phyloP scores from a whole-genome alignment of 164 flowering plant genomes.

The Echeveria elegans region DNA sequence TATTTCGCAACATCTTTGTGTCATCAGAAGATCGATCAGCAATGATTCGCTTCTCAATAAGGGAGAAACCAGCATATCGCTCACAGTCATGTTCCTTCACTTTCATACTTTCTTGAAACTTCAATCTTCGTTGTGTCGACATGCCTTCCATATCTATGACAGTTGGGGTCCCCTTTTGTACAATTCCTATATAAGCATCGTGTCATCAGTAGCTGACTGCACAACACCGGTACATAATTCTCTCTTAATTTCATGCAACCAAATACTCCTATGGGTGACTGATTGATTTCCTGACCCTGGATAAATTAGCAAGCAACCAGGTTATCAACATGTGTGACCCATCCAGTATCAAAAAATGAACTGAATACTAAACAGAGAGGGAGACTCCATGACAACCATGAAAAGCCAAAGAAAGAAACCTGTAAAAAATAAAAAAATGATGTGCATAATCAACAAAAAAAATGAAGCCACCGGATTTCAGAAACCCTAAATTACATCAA shows the following conservation, averaged over 20 bases:
- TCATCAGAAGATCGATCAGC: slow-evolving; percentile 12
- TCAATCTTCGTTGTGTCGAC: slow-evolving; percentile 11
- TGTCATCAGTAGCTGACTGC: not conserved
- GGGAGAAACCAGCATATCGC: slow-evolving; percentile 15
- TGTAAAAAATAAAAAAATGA: too few relatives aligned
- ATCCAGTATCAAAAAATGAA: too few relatives aligned
- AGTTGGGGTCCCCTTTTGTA: not conserved
- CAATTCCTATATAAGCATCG: not conserved
- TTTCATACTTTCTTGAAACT: slow-evolving; percentile 20
- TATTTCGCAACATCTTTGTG: slow-evolving; percentile 20
- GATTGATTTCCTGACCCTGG: not conserved
- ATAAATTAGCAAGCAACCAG: not conserved
- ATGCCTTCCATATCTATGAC: slow-evolving; percentile 21
- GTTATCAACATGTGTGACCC: too few relatives aligned
- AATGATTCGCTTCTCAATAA: slow-evolving; percentile 13
- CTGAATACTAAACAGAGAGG: too few relatives aligned
- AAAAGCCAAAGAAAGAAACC: too few relatives aligned
- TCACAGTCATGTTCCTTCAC: slow-evolving; percentile 5
- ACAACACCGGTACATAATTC: not conserved
- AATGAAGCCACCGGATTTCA: too few relatives aligned
- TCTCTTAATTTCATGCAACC: not conserved
- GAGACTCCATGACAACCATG: too few relatives aligned
- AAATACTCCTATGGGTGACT: not conserved
- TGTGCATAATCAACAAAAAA: too few relatives aligned
- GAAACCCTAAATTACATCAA: too few relatives aligned